These are phyloP conservation scores for Anisodus tanguticus DNA, from an alignment of 257 asterid species.

Conservation along the genomic window DNA sequence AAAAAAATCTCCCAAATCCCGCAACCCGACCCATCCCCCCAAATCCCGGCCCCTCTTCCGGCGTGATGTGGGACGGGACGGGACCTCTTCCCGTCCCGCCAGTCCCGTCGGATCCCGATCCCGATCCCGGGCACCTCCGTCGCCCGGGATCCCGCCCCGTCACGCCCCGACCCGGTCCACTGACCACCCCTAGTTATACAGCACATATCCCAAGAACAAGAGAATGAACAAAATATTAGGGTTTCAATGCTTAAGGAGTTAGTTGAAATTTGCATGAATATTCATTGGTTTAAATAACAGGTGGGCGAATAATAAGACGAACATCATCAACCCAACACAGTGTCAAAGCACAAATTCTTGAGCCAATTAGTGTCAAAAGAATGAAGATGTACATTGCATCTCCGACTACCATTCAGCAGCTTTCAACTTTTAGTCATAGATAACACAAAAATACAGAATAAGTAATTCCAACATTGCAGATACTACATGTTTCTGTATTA, in stretches of 20 bases:
- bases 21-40: no score
- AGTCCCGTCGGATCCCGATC: no score
- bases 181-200: no score
- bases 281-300: not conserved
- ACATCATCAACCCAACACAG: not conserved
- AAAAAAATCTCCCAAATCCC: no score
- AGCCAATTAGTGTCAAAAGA: not conserved
- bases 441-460: not conserved
- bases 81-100: no score
- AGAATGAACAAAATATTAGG: not conserved
- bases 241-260: not conserved
- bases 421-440: conserved; percentile 3
- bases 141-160: no score
- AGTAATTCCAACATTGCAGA: not conserved
- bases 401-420: not conserved
- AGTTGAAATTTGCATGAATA: not conserved
- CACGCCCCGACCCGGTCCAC: no score
- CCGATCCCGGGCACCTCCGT: no score
- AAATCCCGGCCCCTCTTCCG: no score
- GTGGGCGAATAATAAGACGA: not conserved
- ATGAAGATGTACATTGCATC: not conserved
- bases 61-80: no score
- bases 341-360: not conserved
- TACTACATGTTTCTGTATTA: not conserved
- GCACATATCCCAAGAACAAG: not conserved